Percentiles rank a stretch among this genome's conserved stretches.
Evolutionary conservation across 257 asterid genomes (phyloP).

Genomic region (Primulina eburnea): DNA sequence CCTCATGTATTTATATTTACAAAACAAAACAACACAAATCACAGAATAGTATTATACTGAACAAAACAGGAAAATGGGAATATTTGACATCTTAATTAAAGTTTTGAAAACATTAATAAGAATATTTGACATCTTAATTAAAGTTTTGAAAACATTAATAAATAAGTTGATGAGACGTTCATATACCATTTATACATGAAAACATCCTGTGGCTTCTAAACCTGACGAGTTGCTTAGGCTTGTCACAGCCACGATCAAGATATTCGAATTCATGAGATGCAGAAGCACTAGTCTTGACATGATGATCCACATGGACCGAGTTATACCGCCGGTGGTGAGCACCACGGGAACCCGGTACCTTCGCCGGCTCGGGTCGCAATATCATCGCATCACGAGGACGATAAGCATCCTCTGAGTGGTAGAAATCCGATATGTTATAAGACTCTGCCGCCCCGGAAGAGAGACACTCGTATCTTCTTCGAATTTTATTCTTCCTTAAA

Average conservation of each 20-base stretch:
- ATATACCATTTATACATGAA: conserved; percentile 56
- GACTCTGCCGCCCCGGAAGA: conserved; percentile 38
- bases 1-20: background rate
- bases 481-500: conserved; percentile 49
- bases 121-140: background rate
- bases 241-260: background rate
- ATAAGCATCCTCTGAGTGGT: conserved; percentile 23
- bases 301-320: conserved; percentile 33
- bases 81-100: background rate
- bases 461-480: conserved; percentile 54
- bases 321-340: conserved; percentile 40
- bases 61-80: too few relatives aligned
- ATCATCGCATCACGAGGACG: background rate
- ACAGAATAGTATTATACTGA: background rate
- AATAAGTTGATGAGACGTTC: background rate
- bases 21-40: too few relatives aligned
- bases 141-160: background rate
- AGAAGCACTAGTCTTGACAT: background rate
- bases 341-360: conserved; percentile 5
- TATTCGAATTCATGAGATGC: background rate
- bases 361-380: conserved; percentile 7
- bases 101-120: background rate
- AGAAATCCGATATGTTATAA: conserved; percentile 45
- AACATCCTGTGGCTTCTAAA: conserved; percentile 54
- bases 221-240: conserved; percentile 46